These are phyloP conservation scores for Isabelozyma pseudorhagii DNA, from an alignment of 805 yeast species.

Conservation along the genomic window DNA sequence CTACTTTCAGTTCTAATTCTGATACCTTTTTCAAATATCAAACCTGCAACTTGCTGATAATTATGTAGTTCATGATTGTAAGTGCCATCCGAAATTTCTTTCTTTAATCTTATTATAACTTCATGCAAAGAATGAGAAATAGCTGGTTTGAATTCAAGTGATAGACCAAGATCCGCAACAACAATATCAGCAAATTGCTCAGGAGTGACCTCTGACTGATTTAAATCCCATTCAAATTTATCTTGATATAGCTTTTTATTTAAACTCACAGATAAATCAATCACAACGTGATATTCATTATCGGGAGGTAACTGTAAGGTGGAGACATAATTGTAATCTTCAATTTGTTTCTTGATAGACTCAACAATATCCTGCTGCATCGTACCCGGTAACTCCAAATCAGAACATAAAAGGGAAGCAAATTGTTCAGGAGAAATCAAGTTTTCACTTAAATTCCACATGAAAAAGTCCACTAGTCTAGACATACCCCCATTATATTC, in stretches of 20 bases:
- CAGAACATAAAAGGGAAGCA: conserved; percentile 75
- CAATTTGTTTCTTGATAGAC: conserved; percentile 76
- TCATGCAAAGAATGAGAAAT: conserved; percentile 87
- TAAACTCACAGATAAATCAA: conserved; percentile 77
- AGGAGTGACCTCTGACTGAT: conserved; percentile 57
- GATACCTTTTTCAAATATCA: conserved; percentile 41
- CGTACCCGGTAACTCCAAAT: conserved; percentile 72
- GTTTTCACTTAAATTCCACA: conserved; percentile 71
- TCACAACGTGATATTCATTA: conserved; percentile 66
- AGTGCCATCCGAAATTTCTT: conserved; percentile 69
- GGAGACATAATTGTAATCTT: conserved; percentile 65
- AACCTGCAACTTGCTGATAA: conserved; percentile 39
- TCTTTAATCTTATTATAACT: conserved; percentile 67
- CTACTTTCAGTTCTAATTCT: conserved; percentile 57
- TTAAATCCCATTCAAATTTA: conserved; percentile 90
- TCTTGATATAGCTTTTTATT: conserved; percentile 86
- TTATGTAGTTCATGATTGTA: conserved; percentile 42
- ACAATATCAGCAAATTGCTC: conserved; percentile 80
- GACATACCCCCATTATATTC: conserved; percentile 52
- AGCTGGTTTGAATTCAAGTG: conserved; percentile 85
- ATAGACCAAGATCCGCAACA: conserved; percentile 79
- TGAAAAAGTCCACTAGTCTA: conserved; percentile 57
- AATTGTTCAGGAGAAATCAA: conserved; percentile 69
- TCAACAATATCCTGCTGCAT: conserved; percentile 62
- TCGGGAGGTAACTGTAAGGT: conserved; percentile 58